phyloP scores from a whole-genome alignment of 2,329 filamentous ascomycete genomes.

The Sporothrix brunneoviolacea region DNA sequence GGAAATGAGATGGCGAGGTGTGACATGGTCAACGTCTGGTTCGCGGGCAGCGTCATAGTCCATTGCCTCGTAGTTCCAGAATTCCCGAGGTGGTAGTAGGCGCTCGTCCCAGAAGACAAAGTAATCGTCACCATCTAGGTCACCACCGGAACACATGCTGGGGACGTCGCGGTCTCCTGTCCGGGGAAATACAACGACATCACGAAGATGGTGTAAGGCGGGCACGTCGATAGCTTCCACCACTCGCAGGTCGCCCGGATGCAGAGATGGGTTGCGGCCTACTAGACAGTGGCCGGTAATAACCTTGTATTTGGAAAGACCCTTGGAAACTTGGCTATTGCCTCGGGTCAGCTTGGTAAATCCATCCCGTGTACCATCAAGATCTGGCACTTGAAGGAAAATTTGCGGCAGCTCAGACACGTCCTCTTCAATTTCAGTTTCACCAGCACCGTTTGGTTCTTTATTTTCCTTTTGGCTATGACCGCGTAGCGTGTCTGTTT shows the following conservation, averaged over 20 bases:
- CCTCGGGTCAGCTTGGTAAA: slow-evolving; percentile 17
- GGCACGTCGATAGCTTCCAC: slow-evolving; percentile 75
- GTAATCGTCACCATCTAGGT: slow-evolving; percentile 93
- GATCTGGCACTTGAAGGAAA: slow-evolving; percentile 71
- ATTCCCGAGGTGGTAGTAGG: slow-evolving; percentile 50
- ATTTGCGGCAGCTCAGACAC: slow-evolving; percentile 66
- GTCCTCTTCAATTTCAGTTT: too few relatives aligned
- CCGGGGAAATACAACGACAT: slow-evolving; percentile 77
- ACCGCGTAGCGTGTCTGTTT: slow-evolving; percentile 68
- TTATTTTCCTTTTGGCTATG: slow-evolving; percentile 39
- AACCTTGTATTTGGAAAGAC: slow-evolving; percentile 44
- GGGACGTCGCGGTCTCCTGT: slow-evolving; percentile 56
- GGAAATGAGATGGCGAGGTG: slow-evolving; percentile 63
- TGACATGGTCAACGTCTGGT: slow-evolving; percentile 54
- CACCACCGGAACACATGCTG: slow-evolving; percentile 93
- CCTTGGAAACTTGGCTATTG: not conserved
- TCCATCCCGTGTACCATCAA: slow-evolving; percentile 32
- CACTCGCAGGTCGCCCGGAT: slow-evolving; percentile 85
- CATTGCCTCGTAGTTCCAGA: slow-evolving; percentile 72
- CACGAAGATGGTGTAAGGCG: slow-evolving; percentile 65
- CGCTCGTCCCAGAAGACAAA: slow-evolving; percentile 84
- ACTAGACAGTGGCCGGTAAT: slow-evolving; percentile 75
- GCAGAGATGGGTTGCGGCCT: slow-evolving; percentile 86
- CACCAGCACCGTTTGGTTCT: too few relatives aligned
- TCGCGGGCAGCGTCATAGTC: slow-evolving; percentile 58